Evolutionary conservation across 345 rosid species (phyloP), one percentile per base, ranked within the genome.

Genomic region (Mangifera indica): DNA sequence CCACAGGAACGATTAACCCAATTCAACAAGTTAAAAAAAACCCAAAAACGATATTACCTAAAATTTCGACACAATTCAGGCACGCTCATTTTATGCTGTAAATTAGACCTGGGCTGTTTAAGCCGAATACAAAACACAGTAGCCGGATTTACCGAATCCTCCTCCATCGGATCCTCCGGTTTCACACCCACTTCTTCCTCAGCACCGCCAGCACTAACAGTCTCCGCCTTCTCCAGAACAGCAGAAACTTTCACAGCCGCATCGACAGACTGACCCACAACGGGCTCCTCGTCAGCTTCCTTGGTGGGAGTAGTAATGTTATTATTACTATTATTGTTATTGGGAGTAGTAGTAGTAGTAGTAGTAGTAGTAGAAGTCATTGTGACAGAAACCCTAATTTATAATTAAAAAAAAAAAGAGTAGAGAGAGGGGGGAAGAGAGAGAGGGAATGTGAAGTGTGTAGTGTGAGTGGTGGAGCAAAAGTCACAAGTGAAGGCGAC

Each of bases 401-500:
- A 69, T 68, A 76, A 73, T 69, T 1, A 57, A 21, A 78, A 59
- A 55, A 51, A 55, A 20, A 69, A 63, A 68, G 72, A 72, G 64
- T 46, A 75, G 69, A 74, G 67, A 44, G 79, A 67, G 78, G 71
- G 67, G 79, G 66, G 79, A 73, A 25, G 69, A 53, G 83, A 69
- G 79, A 73, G 73, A 20, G 42, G 42, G 42, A 37, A 37, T 37
- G 42, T 37, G 42, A 37, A 37, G 42, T 37, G 42, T 37, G 42
- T 37, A 37, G 52, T 34, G 46, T 20, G 51, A 60, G 72, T 71
- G 69, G 91, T 80, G 89, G 76, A 72, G 83, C 78, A 86, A 88
- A 89, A 88, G 96, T 89, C 91, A 82, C 91, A 69, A 77, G 63
- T 91, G 98, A 93, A 83, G 96, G 98, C 91, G 94, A 93, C 96